Conservation (phyloP, 2,329 filamentous ascomycete species). For the Penicillium vulpinum region DNA sequence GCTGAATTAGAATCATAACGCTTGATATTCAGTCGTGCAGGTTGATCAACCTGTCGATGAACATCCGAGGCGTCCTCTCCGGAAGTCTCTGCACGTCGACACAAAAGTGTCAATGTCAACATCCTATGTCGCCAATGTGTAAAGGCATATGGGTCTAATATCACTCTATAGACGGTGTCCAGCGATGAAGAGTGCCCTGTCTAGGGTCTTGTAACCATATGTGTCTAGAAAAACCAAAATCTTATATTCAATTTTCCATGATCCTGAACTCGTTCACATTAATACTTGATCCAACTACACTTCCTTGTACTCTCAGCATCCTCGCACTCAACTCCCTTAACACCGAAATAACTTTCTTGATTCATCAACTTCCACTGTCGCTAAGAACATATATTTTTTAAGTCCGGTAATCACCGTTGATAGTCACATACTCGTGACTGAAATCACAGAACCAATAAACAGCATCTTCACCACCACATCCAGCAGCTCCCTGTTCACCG, state of each 20-base stretch:
- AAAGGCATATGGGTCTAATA: constrained; percentile 7
- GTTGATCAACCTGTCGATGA: constrained; percentile 2
- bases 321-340: background rate
- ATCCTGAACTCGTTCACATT: background rate
- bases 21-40: constrained; percentile 2
- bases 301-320: background rate
- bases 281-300: background rate
- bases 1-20: constrained; percentile 1
- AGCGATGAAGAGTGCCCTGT: constrained; percentile 30
- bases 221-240: constrained; percentile 30
- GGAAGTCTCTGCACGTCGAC: background rate
- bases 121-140: constrained; percentile 1
- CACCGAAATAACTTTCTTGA: background rate
- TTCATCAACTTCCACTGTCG: background rate
- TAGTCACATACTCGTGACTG: constrained; percentile 68
- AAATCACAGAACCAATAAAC: constrained; percentile 68
- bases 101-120: background rate
- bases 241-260: constrained; percentile 20
- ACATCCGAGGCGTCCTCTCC: background rate
- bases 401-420: constrained; percentile 68
- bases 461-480: constrained; percentile 52
- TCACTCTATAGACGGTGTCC: constrained; percentile 9
- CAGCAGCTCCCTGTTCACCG: constrained; percentile 43
- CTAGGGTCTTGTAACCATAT: constrained; percentile 40
- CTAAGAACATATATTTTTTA: constrained; percentile 31